Evolutionary conservation across 2,329 filamentous ascomycete genomes (phyloP).

Genomic region (Dothistroma septosporum): DNA sequence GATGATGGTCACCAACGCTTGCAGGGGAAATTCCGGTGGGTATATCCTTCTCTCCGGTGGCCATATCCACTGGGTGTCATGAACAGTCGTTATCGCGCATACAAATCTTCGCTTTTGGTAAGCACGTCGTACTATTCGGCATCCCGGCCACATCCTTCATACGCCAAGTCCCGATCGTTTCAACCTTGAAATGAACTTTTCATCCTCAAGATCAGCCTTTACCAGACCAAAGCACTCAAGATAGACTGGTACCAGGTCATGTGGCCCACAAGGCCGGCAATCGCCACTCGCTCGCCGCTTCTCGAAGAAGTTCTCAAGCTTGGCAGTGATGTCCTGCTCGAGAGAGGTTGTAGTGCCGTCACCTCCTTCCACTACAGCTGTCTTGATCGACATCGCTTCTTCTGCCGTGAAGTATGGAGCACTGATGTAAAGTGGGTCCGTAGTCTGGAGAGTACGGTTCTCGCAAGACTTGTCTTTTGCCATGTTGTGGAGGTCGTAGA

Average conservation of each 20-base stretch:
- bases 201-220: constrained; percentile 18
- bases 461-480: neutral
- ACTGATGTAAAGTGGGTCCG: constrained; percentile 10
- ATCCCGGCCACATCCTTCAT: neutral
- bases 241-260: constrained; percentile 20
- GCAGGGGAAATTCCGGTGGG: too few species aligned
- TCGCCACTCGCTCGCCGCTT: constrained; percentile 18
- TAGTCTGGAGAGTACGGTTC: constrained; percentile 6
- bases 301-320: constrained; percentile 14
- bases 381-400: constrained; percentile 9
- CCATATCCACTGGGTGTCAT: too few species aligned
- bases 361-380: neutral
- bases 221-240: constrained; percentile 12
- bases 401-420: constrained; percentile 12
- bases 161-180: neutral
- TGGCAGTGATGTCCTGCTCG: constrained; percentile 10
- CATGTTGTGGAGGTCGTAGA: constrained; percentile 5
- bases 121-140: neutral
- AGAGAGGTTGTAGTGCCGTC: neutral
- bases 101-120: neutral
- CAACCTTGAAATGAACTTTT: constrained; percentile 37
- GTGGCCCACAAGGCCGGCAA: constrained; percentile 19
- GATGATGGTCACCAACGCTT: too few species aligned
- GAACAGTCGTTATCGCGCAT: neutral
- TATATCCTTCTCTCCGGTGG: too few species aligned